These are phyloP conservation scores for Aspergillus costaricaensis DNA, from an alignment of 2,329 filamentous ascomycete species.

Conservation along the genomic window DNA sequence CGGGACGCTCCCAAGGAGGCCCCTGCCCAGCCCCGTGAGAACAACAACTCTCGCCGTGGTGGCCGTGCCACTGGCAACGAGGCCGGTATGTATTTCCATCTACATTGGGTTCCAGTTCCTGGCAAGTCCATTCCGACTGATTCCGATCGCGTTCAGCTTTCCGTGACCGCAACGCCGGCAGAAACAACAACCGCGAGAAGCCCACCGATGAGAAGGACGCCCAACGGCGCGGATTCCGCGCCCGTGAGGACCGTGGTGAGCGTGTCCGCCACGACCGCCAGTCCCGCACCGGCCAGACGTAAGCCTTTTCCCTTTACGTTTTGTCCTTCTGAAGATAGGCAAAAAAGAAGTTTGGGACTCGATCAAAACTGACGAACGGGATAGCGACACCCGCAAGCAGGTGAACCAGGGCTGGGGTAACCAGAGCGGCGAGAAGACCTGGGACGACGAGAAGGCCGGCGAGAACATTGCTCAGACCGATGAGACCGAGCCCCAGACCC, in stretches of 20 bases:
- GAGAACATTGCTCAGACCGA: conserved; percentile 86
- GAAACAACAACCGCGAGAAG: conserved; percentile 78
- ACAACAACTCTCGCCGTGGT: conserved; percentile 48
- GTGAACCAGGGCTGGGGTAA: conserved; percentile 85
- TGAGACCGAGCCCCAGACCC: conserved; percentile 67
- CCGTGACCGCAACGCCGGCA: conserved; percentile 82
- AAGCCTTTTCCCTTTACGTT: conserved; percentile 34
- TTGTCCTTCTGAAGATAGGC: not conserved
- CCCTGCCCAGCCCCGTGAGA: conserved; percentile 50
- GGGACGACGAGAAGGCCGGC: conserved; percentile 87
- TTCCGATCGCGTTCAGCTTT: conserved; percentile 62
- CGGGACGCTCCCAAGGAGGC: conserved; percentile 79
- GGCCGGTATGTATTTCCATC: conserved; percentile 67
- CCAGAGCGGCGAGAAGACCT: conserved; percentile 76
- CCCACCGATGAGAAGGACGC: conserved; percentile 63
- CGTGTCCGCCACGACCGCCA: conserved; percentile 62
- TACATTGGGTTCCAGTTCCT: not conserved
- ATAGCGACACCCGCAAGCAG: conserved; percentile 49
- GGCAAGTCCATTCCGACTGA: conserved; percentile 17
- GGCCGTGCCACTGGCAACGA: conserved; percentile 71
- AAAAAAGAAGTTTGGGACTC: too few relatives aligned
- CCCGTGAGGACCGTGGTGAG: conserved; percentile 55
- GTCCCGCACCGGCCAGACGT: conserved; percentile 62
- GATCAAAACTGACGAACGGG: not conserved
- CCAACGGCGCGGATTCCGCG: conserved; percentile 48